phyloP scores from a whole-genome alignment of 2,329 filamentous ascomycete genomes.

The Mycogone perniciosa region DNA sequence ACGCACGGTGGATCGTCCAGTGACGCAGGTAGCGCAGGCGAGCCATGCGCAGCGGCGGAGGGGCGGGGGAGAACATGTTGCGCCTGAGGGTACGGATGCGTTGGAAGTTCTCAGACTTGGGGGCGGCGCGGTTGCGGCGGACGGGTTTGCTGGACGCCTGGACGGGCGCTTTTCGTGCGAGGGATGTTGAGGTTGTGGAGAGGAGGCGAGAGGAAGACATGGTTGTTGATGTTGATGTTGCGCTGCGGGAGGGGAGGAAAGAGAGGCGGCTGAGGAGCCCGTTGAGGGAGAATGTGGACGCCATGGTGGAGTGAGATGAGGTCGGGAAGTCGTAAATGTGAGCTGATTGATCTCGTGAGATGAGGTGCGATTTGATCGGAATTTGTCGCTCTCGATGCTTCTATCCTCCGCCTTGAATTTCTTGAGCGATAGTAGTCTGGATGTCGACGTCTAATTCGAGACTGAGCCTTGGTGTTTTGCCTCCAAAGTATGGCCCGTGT shows the following conservation, averaged over 20 bases:
- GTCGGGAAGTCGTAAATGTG: background rate
- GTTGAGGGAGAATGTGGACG: constrained; percentile 24
- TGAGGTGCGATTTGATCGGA: too few species aligned
- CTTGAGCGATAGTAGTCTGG: too few species aligned
- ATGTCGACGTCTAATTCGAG: too few species aligned
- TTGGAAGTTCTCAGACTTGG: constrained; percentile 34
- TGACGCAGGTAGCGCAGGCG: constrained; percentile 84
- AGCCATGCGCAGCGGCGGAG: constrained; percentile 75
- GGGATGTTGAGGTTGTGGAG: constrained; percentile 26
- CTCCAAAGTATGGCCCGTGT: too few species aligned
- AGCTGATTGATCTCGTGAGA: background rate
- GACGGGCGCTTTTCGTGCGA: constrained; percentile 26
- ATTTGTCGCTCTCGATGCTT: too few species aligned
- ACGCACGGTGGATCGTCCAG: constrained; percentile 98
- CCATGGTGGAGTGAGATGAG: constrained; percentile 16
- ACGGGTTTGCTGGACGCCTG: constrained; percentile 20
- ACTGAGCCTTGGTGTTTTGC: too few species aligned
- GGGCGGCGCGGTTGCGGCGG: constrained; percentile 22
- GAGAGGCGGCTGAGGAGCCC: constrained; percentile 25
- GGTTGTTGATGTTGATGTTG: constrained; percentile 10
- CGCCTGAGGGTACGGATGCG: constrained; percentile 40
- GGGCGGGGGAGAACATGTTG: constrained; percentile 46
- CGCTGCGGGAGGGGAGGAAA: constrained; percentile 7
- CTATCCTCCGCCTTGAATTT: too few species aligned
- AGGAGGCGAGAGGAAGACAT: constrained; percentile 20